Percentiles rank a stretch among this genome's conserved stretches.
These are phyloP conservation scores for Cladorrhinum samala DNA, from an alignment of 495 filamentous ascomycete genomes.

Conservation along the genomic window DNA sequence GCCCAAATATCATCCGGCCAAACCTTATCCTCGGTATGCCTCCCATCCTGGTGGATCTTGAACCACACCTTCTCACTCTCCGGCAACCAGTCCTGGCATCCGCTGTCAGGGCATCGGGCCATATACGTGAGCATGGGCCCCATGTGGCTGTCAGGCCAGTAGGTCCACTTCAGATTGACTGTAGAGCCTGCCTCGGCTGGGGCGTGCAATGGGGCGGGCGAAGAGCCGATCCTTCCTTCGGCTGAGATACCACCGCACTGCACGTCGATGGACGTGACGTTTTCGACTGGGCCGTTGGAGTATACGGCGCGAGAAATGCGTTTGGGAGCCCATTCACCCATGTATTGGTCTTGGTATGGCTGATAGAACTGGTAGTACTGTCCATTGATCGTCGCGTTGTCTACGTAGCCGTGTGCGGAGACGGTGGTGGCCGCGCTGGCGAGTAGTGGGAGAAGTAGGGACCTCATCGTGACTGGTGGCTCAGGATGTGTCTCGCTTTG, in stretches of 20 bases:
- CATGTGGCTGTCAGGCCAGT: conserved; percentile 53
- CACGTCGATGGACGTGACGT: conserved; percentile 37
- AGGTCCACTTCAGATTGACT: conserved; percentile 56
- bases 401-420: conserved; percentile 55
- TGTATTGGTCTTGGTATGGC: conserved; percentile 43
- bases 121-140: conserved; percentile 55
- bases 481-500: too few species aligned
- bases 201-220: conserved; percentile 48
- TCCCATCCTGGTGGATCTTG: conserved; percentile 56
- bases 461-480: conserved; percentile 16
- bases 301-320: conserved; percentile 39
- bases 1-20: conserved; percentile 29
- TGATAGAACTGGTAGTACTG: conserved; percentile 30
- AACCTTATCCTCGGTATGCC: conserved; percentile 37
- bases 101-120: conserved; percentile 28
- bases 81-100: conserved; percentile 13
- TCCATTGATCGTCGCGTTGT: conserved; percentile 36
- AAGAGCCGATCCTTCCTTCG: conserved; percentile 35
- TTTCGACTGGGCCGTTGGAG: conserved; percentile 42
- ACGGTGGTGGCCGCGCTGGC: conserved; percentile 39
- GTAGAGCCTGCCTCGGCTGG: conserved; percentile 45
- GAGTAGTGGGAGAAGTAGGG: conserved; percentile 28
- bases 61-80: conserved; percentile 40
- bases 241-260: conserved; percentile 39
- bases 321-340: conserved; percentile 23